Evolutionary conservation across 345 rosid species (phyloP).

Genomic region (Clarkia xantiana): DNA sequence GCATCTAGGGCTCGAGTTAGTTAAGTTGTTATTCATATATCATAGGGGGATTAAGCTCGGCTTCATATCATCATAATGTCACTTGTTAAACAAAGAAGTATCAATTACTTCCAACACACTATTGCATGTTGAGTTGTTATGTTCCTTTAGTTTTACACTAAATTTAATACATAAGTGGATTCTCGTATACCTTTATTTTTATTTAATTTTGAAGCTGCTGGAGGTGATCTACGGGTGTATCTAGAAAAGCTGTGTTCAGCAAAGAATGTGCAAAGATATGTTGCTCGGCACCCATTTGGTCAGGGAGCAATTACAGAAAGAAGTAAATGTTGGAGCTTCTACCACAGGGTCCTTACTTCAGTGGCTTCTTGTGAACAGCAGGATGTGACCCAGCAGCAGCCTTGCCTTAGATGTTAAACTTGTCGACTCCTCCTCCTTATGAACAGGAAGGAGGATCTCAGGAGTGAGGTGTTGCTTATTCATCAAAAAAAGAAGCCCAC

Average conservation of each 20-base stretch:
- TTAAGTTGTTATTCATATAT: background rate
- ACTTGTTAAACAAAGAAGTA: too few species aligned
- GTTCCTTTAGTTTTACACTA: background rate
- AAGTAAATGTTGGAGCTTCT: conserved; percentile 51
- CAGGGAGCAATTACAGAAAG: conserved; percentile 46
- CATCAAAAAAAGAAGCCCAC: too few species aligned
- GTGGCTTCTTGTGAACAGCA: conserved; percentile 4
- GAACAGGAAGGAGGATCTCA: too few species aligned
- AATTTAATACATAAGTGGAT: background rate
- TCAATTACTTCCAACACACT: too few species aligned
- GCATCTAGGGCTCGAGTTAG: too few species aligned
- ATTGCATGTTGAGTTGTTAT: background rate
- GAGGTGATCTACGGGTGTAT: conserved; percentile 59
- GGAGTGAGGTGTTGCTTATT: too few species aligned
- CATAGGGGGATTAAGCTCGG: background rate
- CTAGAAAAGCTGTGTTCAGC: conserved; percentile 42
- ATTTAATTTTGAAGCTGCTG: conserved; percentile 32
- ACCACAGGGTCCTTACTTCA: conserved; percentile 20
- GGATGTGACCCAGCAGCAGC: background rate
- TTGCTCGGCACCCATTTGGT: conserved; percentile 57
- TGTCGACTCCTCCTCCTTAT: too few species aligned
- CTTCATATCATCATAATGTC: background rate
- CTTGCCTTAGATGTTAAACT: conserved; percentile 4
- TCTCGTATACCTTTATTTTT: background rate
- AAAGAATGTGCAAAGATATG: conserved; percentile 39